These are phyloP conservation scores for Phytophthora colocasiae DNA, from an alignment of 352 stramenopile genomes.

Conservation along the genomic window DNA sequence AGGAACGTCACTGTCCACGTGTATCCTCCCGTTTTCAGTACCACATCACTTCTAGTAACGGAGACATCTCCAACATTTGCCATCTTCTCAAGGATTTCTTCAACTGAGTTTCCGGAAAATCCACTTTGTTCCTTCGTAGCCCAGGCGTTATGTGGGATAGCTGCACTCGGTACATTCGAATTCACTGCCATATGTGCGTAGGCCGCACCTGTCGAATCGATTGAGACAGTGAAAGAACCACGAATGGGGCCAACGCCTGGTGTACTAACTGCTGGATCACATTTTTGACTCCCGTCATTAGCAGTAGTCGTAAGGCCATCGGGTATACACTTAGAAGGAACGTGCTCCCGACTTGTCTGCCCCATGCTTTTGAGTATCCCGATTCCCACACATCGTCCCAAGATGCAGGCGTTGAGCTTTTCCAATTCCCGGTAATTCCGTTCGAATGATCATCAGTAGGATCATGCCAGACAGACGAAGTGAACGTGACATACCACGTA, in stretches of 20 bases:
- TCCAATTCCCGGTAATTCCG: conserved; percentile 93
- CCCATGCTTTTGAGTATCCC: conserved; percentile 96
- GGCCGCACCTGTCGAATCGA: conserved; percentile 73
- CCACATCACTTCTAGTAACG: conserved; percentile 89
- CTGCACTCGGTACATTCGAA: conserved; percentile 61
- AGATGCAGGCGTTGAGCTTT: conserved; percentile 63
- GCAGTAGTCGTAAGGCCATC: conserved; percentile 69
- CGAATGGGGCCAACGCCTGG: conserved; percentile 88
- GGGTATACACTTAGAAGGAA: conserved; percentile 65
- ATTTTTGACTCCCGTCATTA: conserved; percentile 63
- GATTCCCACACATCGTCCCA: conserved; percentile 94
- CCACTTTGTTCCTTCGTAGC: conserved; percentile 89
- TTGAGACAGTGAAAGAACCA: conserved; percentile 90
- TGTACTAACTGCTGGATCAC: conserved; percentile 24
- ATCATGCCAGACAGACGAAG: conserved; percentile 93
- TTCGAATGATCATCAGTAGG: conserved; percentile 89
- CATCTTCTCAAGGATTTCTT: conserved; percentile 96
- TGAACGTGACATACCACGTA: conserved; percentile 94
- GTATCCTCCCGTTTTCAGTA: conserved; percentile 92
- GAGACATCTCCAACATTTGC: conserved; percentile 94
- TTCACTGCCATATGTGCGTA: conserved; percentile 78
- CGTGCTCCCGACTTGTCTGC: conserved; percentile 95
- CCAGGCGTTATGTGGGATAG: conserved; percentile 94
- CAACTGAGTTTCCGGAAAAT: conserved; percentile 91
- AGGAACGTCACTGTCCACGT: conserved; percentile 96